Evolutionary conservation across 306 rosid species (phyloP), one percentile per base, ranked within the genome.

Genomic region (Vigna trinervia): DNA sequence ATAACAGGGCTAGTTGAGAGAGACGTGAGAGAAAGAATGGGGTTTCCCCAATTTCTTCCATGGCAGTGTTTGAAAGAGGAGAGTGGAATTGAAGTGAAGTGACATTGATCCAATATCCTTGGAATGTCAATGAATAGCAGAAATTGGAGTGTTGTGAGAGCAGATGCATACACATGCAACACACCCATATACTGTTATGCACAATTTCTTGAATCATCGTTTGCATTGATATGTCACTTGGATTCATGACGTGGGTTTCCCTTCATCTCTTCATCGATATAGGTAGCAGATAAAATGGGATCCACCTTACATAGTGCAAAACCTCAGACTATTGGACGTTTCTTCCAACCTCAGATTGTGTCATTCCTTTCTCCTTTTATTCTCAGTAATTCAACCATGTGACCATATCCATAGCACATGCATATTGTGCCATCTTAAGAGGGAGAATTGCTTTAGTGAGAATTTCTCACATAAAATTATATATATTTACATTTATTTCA

Each of bases 101-200:
- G 86, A 22, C 56, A 59, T 61, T 63, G 34, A 71, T 73, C 78
- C 85, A 84, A 85, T 88, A 77, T 72, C 79, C 82, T 76, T 84
- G 89, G 92, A 86, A 84, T 88, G 81, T 77, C 72, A 76, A 48
- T 79, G 85, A 79, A 81, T 77, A 56, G 43, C 13, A 43, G 2
- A 39, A 11, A 39, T 10, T 39, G 45, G 12, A 39, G 3, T 39
- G 11, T 39, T 39, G 12, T 39, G 9, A 39, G 45, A 39, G 12
- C 45, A 39, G 3, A 39, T 8, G 39, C 39, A 34, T 5, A 34
- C 39, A 34, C 39, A 34, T 34, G 45, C 11, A 39, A 39, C 11
- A 39, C 45, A 39, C 45, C 9, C 3, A 39, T 39, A 8, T 1
- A 0, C 28, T 39, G 45, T 39, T 39, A 39, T 39, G 11, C 45